Evolutionary conservation across 306 rosid species (phyloP), one percentile per base, ranked within the genome.

Genomic region (Boehmeria nivea): DNA sequence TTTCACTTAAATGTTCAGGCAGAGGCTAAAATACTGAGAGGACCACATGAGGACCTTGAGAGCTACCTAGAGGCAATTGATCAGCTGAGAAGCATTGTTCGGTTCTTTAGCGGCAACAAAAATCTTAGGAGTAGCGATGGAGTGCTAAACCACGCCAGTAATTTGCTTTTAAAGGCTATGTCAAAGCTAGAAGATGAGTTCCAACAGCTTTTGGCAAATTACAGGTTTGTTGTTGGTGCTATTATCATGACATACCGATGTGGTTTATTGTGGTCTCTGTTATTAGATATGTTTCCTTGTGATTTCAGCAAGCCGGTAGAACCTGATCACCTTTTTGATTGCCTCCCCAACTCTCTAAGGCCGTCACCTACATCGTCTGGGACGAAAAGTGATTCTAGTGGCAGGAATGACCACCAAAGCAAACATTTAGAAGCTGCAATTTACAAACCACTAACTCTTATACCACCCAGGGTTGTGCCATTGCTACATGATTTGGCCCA

Each of bases 21-120:
- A 1, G 99, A 93, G 88, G 96, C 96, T 65, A 93, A 83, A 81
- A 87, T 93, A 62, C 70, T 87, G 24, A 72, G 86, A 62, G 99
- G 99, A 31, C 99, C 99, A 34, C 99, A 87, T 47, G 99, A 91
- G 73, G 96, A 91, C 72, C 82, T 93, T 13, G 96, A 93, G 72
- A 85, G 87, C 77, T 87, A 85, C 73, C 72, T 93, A 59, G 96
- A 61, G 75, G 99, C 96, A 45, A 66, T 87, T 63, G 86, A 73
- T 68, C 96, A 93, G 61, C 61, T 93, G 60, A 80, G 88, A 70
- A 57, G 70, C 61, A 71, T 66, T 55, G 63, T 78, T 46, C 64
- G 61, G 12, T 93, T 81, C 78, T 93, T 93, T 68, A 80, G 73
- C 61, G 61, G 77, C 79, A 73, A 70, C 59, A 87, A 77, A 69